Conservation (phyloP, 2,329 filamentous ascomycete species). For the Talaromyces sp. region DNA sequence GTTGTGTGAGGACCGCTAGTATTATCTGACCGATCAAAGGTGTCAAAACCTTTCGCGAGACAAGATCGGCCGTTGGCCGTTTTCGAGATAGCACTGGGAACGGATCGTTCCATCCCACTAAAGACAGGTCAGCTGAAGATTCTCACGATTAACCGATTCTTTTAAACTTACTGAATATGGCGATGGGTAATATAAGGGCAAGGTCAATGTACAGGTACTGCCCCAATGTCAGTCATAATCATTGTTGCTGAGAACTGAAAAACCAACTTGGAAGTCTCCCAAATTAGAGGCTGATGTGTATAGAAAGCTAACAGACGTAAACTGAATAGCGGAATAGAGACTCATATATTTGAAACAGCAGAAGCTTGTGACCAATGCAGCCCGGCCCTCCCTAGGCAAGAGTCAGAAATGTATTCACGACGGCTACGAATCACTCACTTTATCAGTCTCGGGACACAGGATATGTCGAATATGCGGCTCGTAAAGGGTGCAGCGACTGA, state of each 20-base stretch:
- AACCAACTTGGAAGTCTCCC: slow-evolving; percentile 77
- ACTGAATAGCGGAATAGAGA: slow-evolving; percentile 97
- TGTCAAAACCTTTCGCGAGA: slow-evolving; percentile 85
- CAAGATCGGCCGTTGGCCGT: slow-evolving; percentile 83
- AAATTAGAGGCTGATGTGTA: slow-evolving; percentile 92
- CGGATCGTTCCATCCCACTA: slow-evolving; percentile 90
- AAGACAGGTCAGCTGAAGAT: slow-evolving; percentile 6
- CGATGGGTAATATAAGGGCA: slow-evolving; percentile 85
- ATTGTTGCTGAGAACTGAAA: not conserved
- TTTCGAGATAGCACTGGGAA: slow-evolving; percentile 73
- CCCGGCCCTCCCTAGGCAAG: slow-evolving; percentile 70
- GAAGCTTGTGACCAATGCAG: slow-evolving; percentile 95
- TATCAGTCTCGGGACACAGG: slow-evolving; percentile 89
- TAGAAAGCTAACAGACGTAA: slow-evolving; percentile 92
- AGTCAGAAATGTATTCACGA: slow-evolving; percentile 16
- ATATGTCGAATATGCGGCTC: slow-evolving; percentile 90
- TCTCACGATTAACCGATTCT: slow-evolving; percentile 1
- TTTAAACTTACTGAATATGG: slow-evolving; percentile 70
- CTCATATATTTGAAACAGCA: slow-evolving; percentile 99
- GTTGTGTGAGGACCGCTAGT: slow-evolving; percentile 73
- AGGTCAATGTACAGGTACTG: slow-evolving; percentile 93
- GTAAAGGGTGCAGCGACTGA: slow-evolving; percentile 98
- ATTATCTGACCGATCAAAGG: slow-evolving; percentile 84
- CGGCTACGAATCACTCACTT: slow-evolving; percentile 44
- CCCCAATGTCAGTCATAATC: slow-evolving; percentile 1